Base-by-base conservation (phyloP, 2,329 filamentous ascomycete species). In the Dothideomycetidae sp. region DNA sequence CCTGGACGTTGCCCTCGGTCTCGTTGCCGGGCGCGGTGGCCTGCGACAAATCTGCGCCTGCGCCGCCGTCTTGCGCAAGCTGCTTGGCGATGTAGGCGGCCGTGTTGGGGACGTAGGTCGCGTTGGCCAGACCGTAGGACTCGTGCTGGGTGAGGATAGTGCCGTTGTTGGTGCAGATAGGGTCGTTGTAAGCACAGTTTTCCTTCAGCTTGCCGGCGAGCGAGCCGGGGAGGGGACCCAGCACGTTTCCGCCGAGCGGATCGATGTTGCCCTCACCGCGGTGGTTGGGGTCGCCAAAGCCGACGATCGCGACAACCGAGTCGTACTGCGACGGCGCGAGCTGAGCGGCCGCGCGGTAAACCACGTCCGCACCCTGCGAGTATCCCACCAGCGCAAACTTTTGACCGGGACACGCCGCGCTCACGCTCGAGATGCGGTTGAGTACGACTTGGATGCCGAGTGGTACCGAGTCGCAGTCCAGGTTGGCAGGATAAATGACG, bases 341-440 rank as follows among this genome's bases (percentile, higher is more conserved):
- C 14, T 15, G 14, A n/a, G 31, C 29, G 13, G 18, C 18, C 13
- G 37, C 37, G 19, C 31, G 37, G 15, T 32, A 19, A 23, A 39
- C 31, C 2, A 39, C 37, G n/a, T 21, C 37, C 4, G 37, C 37
- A 12, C 37, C 37, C 15, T 39, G 37, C 29, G 37, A 39, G 32
- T 39, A 39, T 11, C 37, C 37, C 11, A 39, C 31, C 5, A 39
- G 37, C 11, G 32, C 37, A 14, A 39, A 39, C 29, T 32, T 32
- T 29, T 39, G 37, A 19, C 31, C 23, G 4, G 30, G 30, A 16
- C 37, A 39, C 15, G 30, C 21, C 14, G 19, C 23, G 17, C 29
- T 33, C 14, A 33, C 29, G 12, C 31, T 28, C 14, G 18, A 13
- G 11, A 39, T 21, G n/a, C 32, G 37, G 10, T 34, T 34, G 10